Evolutionary conservation across 257 asterid genomes (phyloP), one percentile per base, ranked within the genome.

Genomic region (Scutellaria baicalensis): DNA sequence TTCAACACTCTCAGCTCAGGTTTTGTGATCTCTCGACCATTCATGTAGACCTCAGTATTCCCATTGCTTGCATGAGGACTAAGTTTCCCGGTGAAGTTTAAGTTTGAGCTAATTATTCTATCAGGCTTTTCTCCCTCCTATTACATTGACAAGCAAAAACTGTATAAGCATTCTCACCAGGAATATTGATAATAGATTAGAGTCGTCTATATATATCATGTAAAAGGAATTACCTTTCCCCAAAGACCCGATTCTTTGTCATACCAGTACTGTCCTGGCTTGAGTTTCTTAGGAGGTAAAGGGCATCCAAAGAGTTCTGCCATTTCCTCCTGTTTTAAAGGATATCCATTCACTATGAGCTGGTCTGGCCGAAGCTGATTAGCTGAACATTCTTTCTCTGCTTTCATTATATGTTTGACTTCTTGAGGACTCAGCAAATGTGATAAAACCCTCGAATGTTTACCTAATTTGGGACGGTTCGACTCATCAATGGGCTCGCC

Each of bases 121-220:
- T 89, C 92, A 31, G 96, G 96, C 78, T 85, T 89, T 78, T 81
- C 95, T 63, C 96, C 96, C 39, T 89, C 96, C 96, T 89, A 83
- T 74, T 47, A 70, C 59, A 78, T 72, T 11, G 65, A 51, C 66
- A 76, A 0, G 40, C 36, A 63, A 40, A 69, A 67, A 60, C 77
- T 48, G 36, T 67, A 57, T 81, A 57, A 81, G 70, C 74, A 71
- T 35, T 52, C 77, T 59, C 69, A 76, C 17, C 2, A 45, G 35
- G 13, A 54, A 77, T 6, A 70, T 62, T 16, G 44, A 18, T 6
- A 59, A 43, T 64, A 33, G 38, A 17, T 47, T 69, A 8, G 57
- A 35, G 14, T 54, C 59, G 75, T 59, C 70, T 31, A 67, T 48
- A 48, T 48, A 48, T 59, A 74, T 51, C 56, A 39, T 56, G 18